Percentiles rank a stretch among this genome's conserved stretches.
Conservation (phyloP, 371 early-diverging fungal genomes). For the Encephalitozoon cuniculi region DNA sequence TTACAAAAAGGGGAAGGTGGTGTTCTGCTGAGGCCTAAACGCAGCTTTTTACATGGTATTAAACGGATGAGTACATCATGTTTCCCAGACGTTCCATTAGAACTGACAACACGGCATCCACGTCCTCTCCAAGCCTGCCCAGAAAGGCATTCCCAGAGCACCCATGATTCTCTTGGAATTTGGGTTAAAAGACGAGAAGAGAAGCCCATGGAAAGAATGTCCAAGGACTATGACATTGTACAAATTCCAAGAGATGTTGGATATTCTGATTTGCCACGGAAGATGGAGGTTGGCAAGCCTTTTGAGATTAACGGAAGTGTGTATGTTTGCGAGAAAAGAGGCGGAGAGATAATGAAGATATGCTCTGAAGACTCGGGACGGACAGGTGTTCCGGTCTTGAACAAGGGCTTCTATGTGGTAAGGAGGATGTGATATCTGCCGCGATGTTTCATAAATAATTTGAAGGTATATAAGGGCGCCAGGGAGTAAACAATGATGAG, state of each 20-base stretch:
- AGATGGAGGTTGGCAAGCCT: conserved; percentile 4
- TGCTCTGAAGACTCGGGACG: background rate
- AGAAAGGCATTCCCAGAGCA: background rate
- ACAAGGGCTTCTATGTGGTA: conserved; percentile 22
- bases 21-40: background rate
- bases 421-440: conserved; percentile 9
- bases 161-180: background rate
- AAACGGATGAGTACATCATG: background rate
- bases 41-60: background rate
- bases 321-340: conserved; percentile 26
- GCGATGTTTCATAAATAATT: background rate
- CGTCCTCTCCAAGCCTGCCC: background rate
- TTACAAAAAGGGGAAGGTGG: conserved; percentile 47
- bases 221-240: background rate
- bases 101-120: background rate
- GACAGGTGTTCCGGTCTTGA: background rate
- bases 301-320: background rate
- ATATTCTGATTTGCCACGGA: background rate
- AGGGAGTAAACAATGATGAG: background rate
- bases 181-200: background rate
- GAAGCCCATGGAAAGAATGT: background rate
- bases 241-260: conserved; percentile 17
- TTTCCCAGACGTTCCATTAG: background rate
- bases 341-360: background rate
- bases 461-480: background rate